These are phyloP conservation scores for Hypoxylon sp. DNA, from an alignment of 2,329 filamentous ascomycete genomes.

Conservation along the genomic window DNA sequence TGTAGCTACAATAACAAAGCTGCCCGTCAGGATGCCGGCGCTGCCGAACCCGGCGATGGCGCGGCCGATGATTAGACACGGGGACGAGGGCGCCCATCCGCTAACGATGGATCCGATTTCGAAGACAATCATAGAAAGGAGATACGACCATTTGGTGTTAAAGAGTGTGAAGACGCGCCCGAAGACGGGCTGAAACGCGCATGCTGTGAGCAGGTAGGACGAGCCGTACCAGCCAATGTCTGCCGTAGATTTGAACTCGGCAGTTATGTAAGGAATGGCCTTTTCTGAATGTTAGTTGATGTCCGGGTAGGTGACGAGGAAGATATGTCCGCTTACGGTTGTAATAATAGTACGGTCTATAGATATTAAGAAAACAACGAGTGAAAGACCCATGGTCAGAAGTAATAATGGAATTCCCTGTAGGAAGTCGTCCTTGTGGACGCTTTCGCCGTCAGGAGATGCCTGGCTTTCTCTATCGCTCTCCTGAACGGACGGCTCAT, in stretches of 20 bases:
- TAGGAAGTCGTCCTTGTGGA: slow-evolving; percentile 25
- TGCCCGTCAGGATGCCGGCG: slow-evolving; percentile 52
- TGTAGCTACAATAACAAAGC: slow-evolving; percentile 51
- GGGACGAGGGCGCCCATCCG: slow-evolving; percentile 51
- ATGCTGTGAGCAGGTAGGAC: slow-evolving; percentile 52
- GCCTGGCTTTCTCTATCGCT: slow-evolving; percentile 34
- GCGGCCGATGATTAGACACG: slow-evolving; percentile 53
- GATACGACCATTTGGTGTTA: slow-evolving; percentile 50
- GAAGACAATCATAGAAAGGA: slow-evolving; percentile 49
- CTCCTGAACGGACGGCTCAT: slow-evolving; percentile 36
- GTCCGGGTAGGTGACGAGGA: neutral
- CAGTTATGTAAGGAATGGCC: slow-evolving; percentile 50
- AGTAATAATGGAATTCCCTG: slow-evolving; percentile 39
- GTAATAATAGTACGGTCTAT: slow-evolving; percentile 47
- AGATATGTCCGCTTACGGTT: slow-evolving; percentile 35
- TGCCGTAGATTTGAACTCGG: slow-evolving; percentile 49
- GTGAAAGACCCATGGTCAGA: slow-evolving; percentile 42
- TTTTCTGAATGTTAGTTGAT: slow-evolving; percentile 18
- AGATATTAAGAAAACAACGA: slow-evolving; percentile 47
- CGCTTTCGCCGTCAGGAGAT: slow-evolving; percentile 10
- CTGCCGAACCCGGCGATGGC: slow-evolving; percentile 55
- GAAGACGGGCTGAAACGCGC: slow-evolving; percentile 52
- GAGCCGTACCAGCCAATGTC: slow-evolving; percentile 51
- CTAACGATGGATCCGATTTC: slow-evolving; percentile 54
- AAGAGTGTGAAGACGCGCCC: slow-evolving; percentile 53